Evolutionary conservation across 352 stramenopile species (phyloP).

Genomic region (Peronospora tabacina): DNA sequence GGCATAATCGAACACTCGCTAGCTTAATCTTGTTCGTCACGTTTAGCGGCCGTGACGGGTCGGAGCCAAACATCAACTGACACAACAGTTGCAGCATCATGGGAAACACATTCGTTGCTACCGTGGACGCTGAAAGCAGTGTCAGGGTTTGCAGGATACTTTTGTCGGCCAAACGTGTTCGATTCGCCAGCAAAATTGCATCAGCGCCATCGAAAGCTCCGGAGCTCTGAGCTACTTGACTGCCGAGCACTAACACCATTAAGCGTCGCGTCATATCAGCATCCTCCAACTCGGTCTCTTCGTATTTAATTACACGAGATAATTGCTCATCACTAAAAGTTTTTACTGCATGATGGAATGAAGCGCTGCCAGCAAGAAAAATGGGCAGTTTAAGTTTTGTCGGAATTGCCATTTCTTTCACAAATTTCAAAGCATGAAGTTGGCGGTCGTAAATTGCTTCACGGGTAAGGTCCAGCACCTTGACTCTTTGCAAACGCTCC

Average conservation of each 20-base stretch:
- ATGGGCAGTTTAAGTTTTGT: conserved; percentile 36
- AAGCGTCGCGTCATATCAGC: conserved; percentile 28
- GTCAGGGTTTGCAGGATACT: conserved; percentile 51
- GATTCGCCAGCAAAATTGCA: conserved; percentile 37
- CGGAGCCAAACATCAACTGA: conserved; percentile 66
- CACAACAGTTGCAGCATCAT: conserved; percentile 66
- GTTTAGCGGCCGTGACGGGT: conserved; percentile 37
- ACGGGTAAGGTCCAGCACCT: conserved; percentile 33
- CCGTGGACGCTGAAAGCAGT: conserved; percentile 43
- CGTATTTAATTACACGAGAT: conserved; percentile 52
- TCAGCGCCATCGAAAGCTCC: conserved; percentile 34
- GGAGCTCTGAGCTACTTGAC: conserved; percentile 38
- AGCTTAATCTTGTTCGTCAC: conserved; percentile 58
- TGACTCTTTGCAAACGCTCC: conserved; percentile 44
- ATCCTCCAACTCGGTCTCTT: conserved; percentile 42
- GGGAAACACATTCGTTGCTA: conserved; percentile 48
- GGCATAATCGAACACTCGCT: conserved; percentile 44
- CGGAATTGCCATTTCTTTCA: conserved; percentile 44
- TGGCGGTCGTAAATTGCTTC: conserved; percentile 56
- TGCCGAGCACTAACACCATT: conserved; percentile 54
- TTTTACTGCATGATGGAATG: conserved; percentile 60
- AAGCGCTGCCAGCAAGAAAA: conserved; percentile 51
- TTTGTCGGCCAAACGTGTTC: conserved; percentile 40
- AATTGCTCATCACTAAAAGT: conserved; percentile 63
- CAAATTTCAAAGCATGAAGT: conserved; percentile 46